Evolutionary conservation across 768 basidiomycete genomes (phyloP), one percentile per base, ranked within the genome.

Genomic region (Termitomyces sp.): DNA sequence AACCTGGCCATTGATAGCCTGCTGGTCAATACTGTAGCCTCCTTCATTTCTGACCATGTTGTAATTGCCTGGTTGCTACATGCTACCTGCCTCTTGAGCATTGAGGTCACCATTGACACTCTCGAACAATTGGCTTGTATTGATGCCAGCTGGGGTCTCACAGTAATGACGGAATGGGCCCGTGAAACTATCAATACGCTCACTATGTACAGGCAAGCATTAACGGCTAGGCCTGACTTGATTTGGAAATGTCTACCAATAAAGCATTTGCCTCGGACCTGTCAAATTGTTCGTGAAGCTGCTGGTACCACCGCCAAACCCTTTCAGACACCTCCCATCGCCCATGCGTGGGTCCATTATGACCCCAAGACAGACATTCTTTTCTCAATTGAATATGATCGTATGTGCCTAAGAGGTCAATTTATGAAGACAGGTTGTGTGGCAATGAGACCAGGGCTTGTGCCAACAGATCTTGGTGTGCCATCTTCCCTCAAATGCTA

Each of bases 301-400:
- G 7, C 24, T 44, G 36, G 28, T 11, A 42, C 35, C 60, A 20
- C 24, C 3, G 36, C 4, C n/a, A 18, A 2, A 18, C 46, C 39
- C 33, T 48, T 56, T 33, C 51, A 36, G 18, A 12, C 24, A 4
- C n/a, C 20, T 8, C 24, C 24, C 35, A 5, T 46, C 2, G 12
- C 8, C 16, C 46, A 22, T 8, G 44, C 12, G 7, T 62, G 57
- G 61, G 28, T 62, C 8, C 61, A 62, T 56, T 62, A 58, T 20
- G 38, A 62, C 16, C 9, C 56, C 15, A 7, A 35, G 16, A 58
- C 15, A 3, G 61, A 55, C n/a, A 49, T 54, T 24, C 28, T 62
- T 32, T 36, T 54, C 48, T 51, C 50, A 0, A 38, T 58, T 18
- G 45, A 58, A 22, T 1, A 4, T 28, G 28, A 28, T 28, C 22